Base-by-base conservation (phyloP, 208 protist genomes). In the Naegleria lovaniensis region DNA sequence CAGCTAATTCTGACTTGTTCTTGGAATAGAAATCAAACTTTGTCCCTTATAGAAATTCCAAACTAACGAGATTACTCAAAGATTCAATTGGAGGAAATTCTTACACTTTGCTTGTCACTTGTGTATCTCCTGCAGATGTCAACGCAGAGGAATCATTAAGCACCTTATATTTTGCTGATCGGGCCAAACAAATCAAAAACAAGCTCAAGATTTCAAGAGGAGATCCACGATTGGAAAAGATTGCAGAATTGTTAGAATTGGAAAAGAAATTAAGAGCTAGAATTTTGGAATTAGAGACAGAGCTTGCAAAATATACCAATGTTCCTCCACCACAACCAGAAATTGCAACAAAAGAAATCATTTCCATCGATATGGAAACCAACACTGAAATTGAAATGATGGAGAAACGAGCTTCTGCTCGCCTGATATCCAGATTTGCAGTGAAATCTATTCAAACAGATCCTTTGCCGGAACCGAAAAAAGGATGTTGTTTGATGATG, bases 131-230 rank as follows among this genome's bases (percentile, higher is more conserved):
- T 22, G 79, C 79, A 13, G n/a, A 95, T 39, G 92, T 92, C 29
- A 98, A 97, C 55, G 94, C 98, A 67, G 97, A 98, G 90, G 98
- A 99, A 92, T 97, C 96, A 15, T 94, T 98, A 40, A 98, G 97
- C 92, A 99, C 98, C 33, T 94, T 99, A 86, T 98, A 98, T 93
- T 99, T 99, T 93, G 98, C 98, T 9, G 95, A 98, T 92, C 93
- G 97, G 11, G 97, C 97, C 22, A 97, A 98, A 92, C 95, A 96
- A 86, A 98, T 99, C 91, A 94, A 95, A 25, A 98, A 97, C 36
- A 85, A 43, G 5, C 93, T 94, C 33, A 90, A 93, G 7, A 91
- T 96, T 52, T 95, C 95, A 90, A 94, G 95, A 89, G 67, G 67
- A 79, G 92, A 96, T 90, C 90, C 95, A 2, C 92, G 92, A 51